Conservation (phyloP, 2,329 filamentous ascomycete genomes). For the Seiridium unicorne region DNA sequence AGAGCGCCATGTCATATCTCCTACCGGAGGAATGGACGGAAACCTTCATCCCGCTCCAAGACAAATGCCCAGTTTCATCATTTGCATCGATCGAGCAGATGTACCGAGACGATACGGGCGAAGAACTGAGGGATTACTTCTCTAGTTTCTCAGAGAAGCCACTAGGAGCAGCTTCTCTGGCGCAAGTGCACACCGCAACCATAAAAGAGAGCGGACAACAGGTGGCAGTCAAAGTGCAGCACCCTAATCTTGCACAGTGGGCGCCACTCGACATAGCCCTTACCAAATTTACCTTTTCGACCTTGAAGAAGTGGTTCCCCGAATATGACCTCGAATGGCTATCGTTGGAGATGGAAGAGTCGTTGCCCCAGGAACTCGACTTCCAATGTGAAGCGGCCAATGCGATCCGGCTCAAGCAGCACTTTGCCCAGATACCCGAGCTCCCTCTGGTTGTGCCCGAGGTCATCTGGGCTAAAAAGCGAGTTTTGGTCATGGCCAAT, state of each 20-base stretch:
- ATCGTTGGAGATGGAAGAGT: slow-evolving; percentile 87
- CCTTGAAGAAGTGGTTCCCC: slow-evolving; percentile 88
- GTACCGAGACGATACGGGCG: slow-evolving; percentile 81
- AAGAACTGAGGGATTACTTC: slow-evolving; percentile 78
- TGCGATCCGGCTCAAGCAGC: slow-evolving; percentile 72
- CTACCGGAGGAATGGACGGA: slow-evolving; percentile 89
- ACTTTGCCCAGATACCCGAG: slow-evolving; percentile 73
- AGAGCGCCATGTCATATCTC: slow-evolving; percentile 94
- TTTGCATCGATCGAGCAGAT: slow-evolving; percentile 83
- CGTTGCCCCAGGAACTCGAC: slow-evolving; percentile 86
- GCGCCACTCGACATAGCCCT: slow-evolving; percentile 82
- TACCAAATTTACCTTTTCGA: slow-evolving; percentile 86
- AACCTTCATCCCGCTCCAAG: slow-evolving; percentile 94
- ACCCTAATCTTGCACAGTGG: slow-evolving; percentile 87
- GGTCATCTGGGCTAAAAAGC: slow-evolving; percentile 83
- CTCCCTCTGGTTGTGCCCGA: slow-evolving; percentile 86
- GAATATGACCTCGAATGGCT: slow-evolving; percentile 98
- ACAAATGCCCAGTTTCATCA: slow-evolving; percentile 91
- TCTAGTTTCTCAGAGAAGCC: slow-evolving; percentile 77
- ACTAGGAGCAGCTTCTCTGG: slow-evolving; percentile 89
- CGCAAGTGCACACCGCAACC: slow-evolving; percentile 88
- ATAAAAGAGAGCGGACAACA: slow-evolving; percentile 78
- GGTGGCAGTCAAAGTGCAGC: slow-evolving; percentile 96
- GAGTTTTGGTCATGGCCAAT: slow-evolving; percentile 94
- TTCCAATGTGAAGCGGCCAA: slow-evolving; percentile 85